Evolutionary conservation across 2,329 filamentous ascomycete species (phyloP).

Genomic region (Pseudogymnoascus sp.): DNA sequence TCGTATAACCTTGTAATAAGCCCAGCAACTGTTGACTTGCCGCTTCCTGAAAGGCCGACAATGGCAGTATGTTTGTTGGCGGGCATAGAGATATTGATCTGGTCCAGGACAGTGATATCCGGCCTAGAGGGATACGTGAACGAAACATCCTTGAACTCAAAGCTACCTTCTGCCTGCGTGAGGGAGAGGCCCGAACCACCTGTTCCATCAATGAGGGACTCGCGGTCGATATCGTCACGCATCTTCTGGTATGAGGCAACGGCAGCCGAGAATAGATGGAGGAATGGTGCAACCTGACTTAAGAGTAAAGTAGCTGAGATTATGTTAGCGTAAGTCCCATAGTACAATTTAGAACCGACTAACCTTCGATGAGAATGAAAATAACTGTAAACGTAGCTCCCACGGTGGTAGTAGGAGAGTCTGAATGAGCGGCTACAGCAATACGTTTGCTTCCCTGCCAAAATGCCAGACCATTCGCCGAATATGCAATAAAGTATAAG

Average conservation of each 20-base stretch:
- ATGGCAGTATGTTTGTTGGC: slow-evolving; percentile 46
- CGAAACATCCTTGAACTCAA: slow-evolving; percentile 33
- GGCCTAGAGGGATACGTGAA: slow-evolving; percentile 36
- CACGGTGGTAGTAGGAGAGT: slow-evolving; percentile 17
- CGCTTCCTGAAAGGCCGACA: slow-evolving; percentile 51
- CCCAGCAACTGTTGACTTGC: slow-evolving; percentile 50
- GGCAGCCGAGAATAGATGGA: slow-evolving; percentile 54
- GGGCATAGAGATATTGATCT: slow-evolving; percentile 29
- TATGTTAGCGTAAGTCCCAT: not conserved
- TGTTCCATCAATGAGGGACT: slow-evolving; percentile 20
- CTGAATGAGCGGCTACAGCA: slow-evolving; percentile 28
- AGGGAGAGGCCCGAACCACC: slow-evolving; percentile 13
- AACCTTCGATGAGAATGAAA: slow-evolving; percentile 46
- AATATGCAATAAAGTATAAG: slow-evolving; percentile 50
- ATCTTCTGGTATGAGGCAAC: slow-evolving; percentile 53
- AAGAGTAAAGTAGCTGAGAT: slow-evolving; percentile 44
- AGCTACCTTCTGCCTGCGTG: slow-evolving; percentile 21
- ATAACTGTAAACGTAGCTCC: slow-evolving; percentile 43
- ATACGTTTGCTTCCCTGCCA: slow-evolving; percentile 49
- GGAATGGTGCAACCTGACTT: slow-evolving; percentile 54
- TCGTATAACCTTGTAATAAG: slow-evolving; percentile 53
- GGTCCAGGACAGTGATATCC: slow-evolving; percentile 35
- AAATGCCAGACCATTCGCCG: slow-evolving; percentile 50
- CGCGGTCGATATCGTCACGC: slow-evolving; percentile 16
- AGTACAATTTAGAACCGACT: slow-evolving; percentile 3